A percentile compares a stretch with the other conserved stretches of the same genome.
Evolutionary conservation across 768 basidiomycete species (phyloP).

Genomic region (Naematelia aurantialba): DNA sequence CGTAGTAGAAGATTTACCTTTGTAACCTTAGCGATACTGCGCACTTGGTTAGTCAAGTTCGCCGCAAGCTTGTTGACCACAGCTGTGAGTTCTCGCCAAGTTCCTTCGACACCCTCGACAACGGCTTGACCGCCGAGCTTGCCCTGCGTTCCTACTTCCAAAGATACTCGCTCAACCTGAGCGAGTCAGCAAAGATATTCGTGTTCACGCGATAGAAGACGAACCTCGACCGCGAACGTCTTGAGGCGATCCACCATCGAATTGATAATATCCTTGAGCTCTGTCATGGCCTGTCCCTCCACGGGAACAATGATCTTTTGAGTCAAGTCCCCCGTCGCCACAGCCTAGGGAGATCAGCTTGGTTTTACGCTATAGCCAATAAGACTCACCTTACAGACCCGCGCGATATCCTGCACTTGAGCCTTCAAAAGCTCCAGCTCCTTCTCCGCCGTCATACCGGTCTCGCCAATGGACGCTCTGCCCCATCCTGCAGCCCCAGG

Average conservation of each 20-base stretch:
- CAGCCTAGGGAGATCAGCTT: constrained; percentile 53
- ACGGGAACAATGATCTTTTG: constrained; percentile 77
- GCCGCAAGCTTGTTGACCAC: constrained; percentile 67
- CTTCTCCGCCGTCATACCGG: constrained; percentile 52
- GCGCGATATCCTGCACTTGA: constrained; percentile 75
- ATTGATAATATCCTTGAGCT: constrained; percentile 61
- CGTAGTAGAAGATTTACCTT: constrained; percentile 52
- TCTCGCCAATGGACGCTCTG: constrained; percentile 19
- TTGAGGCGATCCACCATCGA: constrained; percentile 65
- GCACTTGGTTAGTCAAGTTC: constrained; percentile 56
- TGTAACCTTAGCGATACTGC: constrained; percentile 91
- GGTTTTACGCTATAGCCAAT: neutral
- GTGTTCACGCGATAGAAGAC: neutral
- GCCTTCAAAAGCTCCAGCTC: constrained; percentile 75
- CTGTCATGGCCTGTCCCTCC: constrained; percentile 73
- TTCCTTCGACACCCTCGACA: constrained; percentile 86
- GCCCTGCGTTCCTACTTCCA: constrained; percentile 55
- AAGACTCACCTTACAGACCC: constrained; percentile 62
- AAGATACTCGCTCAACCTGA: constrained; percentile 61
- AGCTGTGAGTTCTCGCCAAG: constrained; percentile 83
- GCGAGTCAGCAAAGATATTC: neutral
- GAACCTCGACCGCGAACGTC: constrained; percentile 83
- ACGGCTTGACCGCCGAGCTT: constrained; percentile 85
- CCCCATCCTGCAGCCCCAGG: constrained; percentile 29
- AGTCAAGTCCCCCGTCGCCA: constrained; percentile 69